Conservation (phyloP, 371 early-diverging fungal species). For the Saksenaea vasiformis region DNA sequence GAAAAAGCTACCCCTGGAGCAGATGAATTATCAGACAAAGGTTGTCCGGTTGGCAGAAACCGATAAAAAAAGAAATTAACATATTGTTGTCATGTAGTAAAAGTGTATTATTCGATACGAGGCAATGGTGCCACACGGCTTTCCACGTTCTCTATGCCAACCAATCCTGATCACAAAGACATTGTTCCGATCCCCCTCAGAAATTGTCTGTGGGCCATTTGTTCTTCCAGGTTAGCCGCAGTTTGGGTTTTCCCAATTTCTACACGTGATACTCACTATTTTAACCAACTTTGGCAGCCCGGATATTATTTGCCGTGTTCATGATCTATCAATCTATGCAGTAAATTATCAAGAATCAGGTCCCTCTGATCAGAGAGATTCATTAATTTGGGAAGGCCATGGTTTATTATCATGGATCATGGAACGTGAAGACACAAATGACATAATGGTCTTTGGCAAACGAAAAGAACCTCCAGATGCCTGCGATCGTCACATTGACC, state of each 20-base stretch:
- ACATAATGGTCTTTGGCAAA: constrained; percentile 24
- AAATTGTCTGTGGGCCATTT: constrained; percentile 41
- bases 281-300: constrained; percentile 20
- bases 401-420: constrained; percentile 50
- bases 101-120: constrained; percentile 36
- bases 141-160: constrained; percentile 25
- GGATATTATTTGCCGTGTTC: constrained; percentile 45
- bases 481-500: constrained; percentile 19
- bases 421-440: constrained; percentile 21
- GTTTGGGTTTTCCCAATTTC: not conserved
- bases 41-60: not conserved
- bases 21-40: constrained; percentile 1
- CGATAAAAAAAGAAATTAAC: not conserved
- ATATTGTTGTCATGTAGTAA: constrained; percentile 24
- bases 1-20: not conserved
- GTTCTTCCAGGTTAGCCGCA: constrained; percentile 41
- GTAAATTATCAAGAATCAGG: constrained; percentile 43
- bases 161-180: constrained; percentile 12
- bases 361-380: constrained; percentile 15
- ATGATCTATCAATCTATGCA: constrained; percentile 48
- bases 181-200: constrained; percentile 34
- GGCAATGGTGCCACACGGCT: constrained; percentile 40
- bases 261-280: constrained; percentile 18
- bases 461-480: constrained; percentile 2
- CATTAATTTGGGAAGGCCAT: constrained; percentile 52